A percentile compares a stretch with the other conserved stretches of the same genome.
Conservation (phyloP, 371 early-diverging fungal genomes). For the Lichtheimia corymbifera region DNA sequence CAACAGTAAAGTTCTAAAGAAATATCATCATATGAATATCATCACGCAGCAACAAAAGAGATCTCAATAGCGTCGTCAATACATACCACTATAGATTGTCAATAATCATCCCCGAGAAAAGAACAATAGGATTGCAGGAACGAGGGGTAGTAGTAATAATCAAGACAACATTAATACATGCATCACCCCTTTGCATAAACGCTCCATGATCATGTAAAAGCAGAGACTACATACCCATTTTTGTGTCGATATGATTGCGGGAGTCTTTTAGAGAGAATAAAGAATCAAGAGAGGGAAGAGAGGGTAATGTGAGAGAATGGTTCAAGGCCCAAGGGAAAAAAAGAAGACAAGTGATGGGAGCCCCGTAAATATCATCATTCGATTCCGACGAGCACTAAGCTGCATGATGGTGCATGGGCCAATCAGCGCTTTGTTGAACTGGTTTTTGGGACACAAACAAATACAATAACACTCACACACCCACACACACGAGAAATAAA, state of each 20-base stretch:
- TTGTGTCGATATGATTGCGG: not conserved
- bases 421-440: not conserved
- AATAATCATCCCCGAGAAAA: not conserved
- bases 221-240: not conserved
- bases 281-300: not conserved
- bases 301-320: not conserved
- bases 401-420: constrained; percentile 1
- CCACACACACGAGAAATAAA: not conserved
- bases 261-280: not conserved
- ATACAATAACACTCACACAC: not conserved
- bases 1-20: constrained; percentile 20
- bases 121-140: not conserved
- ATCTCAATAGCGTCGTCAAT: not conserved
- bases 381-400: not conserved
- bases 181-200: not conserved
- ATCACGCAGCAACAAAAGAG: not conserved
- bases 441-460: constrained; percentile 1
- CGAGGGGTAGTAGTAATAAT: not conserved
- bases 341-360: not conserved
- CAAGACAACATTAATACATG: not conserved
- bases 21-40: no score
- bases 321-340: not conserved
- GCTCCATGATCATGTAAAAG: not conserved
- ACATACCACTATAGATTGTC: not conserved
- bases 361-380: not conserved